Evolutionary conservation across 352 stramenopile species (phyloP), one percentile per base, ranked within the genome.

Genomic region (Phytopythium helicoides): DNA sequence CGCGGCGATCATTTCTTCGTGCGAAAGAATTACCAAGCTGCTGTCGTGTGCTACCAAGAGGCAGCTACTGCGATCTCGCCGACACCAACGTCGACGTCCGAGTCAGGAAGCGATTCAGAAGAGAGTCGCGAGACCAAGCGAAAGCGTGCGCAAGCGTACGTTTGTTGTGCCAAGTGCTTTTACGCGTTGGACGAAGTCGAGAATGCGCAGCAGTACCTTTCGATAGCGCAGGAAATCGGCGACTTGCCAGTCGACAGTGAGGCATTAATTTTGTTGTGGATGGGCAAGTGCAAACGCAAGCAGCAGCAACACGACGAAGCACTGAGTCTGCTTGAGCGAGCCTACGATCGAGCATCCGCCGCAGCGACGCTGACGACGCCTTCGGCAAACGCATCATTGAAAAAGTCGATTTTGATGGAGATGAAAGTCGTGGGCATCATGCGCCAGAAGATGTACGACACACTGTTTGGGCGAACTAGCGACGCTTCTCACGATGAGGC

Each of bases 1-100:
- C 78, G 74, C 14, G 80, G 68, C 7, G 74, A 88, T 33, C 64
- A 82, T 23, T 76, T 74, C 42, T 87, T 88, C 31, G 76, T 85
- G 9, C 65, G 61, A 6, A 76, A 80, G 47, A 60, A 90, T 36
- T 90, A 85, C 53, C 66, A 67, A 16, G 58, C 57, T 15, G 80
- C 80, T 0, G 71, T 86, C 34, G 58, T 56, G 0, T 76, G 62
- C 21, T 90, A 86, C 44, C 65, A 87, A 22, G 66, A 81, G 22
- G 76, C 70, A 26, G 66, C 66, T 0, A 71, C 52, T 10, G 64
- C 60, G 2, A 58, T 50, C 14, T 31, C 39, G 3, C 22, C 38
- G 3, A 28, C 40, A 3, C 18, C 36, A 8, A 21, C 18, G 10
- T 36, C 34, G 9, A 38, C 38, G 11, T 38, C 38, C 4, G 35